Conservation (phyloP, 805 yeast species). For the Spathaspora girioi region DNA sequence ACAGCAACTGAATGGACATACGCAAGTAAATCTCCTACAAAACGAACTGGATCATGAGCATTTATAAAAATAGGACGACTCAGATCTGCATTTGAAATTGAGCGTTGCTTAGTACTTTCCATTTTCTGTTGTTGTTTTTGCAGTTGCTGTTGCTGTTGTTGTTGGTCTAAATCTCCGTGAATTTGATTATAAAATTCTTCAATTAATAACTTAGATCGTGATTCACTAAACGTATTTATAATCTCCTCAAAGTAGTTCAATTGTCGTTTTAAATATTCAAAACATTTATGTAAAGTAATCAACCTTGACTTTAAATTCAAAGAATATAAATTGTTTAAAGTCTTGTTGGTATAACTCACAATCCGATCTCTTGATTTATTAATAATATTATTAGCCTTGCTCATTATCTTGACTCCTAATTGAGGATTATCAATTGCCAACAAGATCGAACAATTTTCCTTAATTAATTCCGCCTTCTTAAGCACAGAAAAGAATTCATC, state of each 20-base stretch:
- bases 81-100: slow-evolving; percentile 1
- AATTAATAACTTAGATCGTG: slow-evolving; percentile 59
- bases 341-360: slow-evolving; percentile 25
- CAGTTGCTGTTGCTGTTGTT: slow-evolving; percentile 1
- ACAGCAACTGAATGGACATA: slow-evolving; percentile 82
- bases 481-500: slow-evolving; percentile 59
- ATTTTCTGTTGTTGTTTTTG: background rate
- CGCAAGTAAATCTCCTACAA: slow-evolving; percentile 83
- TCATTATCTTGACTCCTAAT: slow-evolving; percentile 64
- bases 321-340: slow-evolving; percentile 28
- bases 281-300: slow-evolving; percentile 26
- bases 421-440: slow-evolving; percentile 66
- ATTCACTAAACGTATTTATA: slow-evolving; percentile 58
- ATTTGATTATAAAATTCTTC: slow-evolving; percentile 68
- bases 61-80: slow-evolving; percentile 55
- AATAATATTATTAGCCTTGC: slow-evolving; percentile 49
- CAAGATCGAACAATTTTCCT: slow-evolving; percentile 64
- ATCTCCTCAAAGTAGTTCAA: slow-evolving; percentile 55
- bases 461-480: slow-evolving; percentile 59
- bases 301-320: slow-evolving; percentile 23
- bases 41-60: slow-evolving; percentile 78
- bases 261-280: slow-evolving; percentile 30
- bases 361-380: slow-evolving; percentile 35
- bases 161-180: slow-evolving; percentile 24
- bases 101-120: background rate